phyloP scores from a whole-genome alignment of 768 basidiomycete species.

The Solioccasus polychromus region DNA sequence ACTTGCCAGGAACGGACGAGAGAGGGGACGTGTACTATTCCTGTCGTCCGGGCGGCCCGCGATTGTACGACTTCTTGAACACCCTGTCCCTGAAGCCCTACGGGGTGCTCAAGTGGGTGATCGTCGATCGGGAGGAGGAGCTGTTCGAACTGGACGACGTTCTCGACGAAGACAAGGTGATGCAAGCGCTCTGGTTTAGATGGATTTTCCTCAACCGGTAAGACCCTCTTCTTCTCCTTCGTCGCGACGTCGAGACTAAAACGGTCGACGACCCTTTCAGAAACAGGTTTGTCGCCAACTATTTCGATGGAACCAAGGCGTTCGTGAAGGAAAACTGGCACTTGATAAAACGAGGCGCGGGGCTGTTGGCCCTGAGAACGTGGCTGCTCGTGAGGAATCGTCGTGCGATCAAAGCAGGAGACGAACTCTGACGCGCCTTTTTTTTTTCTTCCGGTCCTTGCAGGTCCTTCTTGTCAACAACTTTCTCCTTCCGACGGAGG shows the following conservation, averaged over 20 bases:
- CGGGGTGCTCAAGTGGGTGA: slow-evolving; percentile 66
- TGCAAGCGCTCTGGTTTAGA: slow-evolving; percentile 73
- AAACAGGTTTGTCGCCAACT: slow-evolving; percentile 52
- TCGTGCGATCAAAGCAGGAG: not conserved
- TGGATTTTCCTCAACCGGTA: slow-evolving; percentile 70
- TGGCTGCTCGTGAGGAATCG: slow-evolving; percentile 52
- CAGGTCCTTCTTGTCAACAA: slow-evolving; percentile 55
- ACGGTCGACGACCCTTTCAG: slow-evolving; percentile 30
- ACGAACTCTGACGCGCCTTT: not conserved
- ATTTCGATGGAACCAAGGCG: slow-evolving; percentile 45
- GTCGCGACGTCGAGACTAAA: not conserved
- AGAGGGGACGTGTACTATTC: slow-evolving; percentile 53
- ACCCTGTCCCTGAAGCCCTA: slow-evolving; percentile 57
- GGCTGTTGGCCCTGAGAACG: slow-evolving; percentile 58
- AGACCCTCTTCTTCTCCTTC: slow-evolving; percentile 6
- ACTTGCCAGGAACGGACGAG: slow-evolving; percentile 45
- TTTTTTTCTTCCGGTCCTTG: not conserved
- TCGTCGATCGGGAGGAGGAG: slow-evolving; percentile 73
- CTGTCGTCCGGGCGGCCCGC: slow-evolving; percentile 63
- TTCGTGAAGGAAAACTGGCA: slow-evolving; percentile 64
- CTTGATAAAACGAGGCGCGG: slow-evolving; percentile 68
- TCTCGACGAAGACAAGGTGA: slow-evolving; percentile 73
- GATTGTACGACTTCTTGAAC: slow-evolving; percentile 62
- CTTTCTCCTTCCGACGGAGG: slow-evolving; percentile 49
- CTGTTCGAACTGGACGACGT: slow-evolving; percentile 70